Conservation (phyloP, 495 filamentous ascomycete species). For the Xylaria telfairii region DNA sequence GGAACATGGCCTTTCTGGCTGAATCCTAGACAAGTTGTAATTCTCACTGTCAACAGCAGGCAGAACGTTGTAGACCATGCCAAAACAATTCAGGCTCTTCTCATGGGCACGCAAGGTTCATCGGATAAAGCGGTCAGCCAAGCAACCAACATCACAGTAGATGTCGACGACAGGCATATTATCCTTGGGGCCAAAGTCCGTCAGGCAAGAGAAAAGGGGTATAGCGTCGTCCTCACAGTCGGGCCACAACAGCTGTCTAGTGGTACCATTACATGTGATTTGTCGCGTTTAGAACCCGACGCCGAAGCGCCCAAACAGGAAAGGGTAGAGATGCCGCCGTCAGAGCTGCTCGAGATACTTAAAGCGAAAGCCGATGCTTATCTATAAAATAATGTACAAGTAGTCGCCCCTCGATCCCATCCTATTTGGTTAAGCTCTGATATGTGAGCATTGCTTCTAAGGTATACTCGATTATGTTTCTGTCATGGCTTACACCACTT, state of each 20-base stretch:
- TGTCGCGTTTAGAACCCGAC: slow-evolving; percentile 30
- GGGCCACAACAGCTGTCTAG: slow-evolving; percentile 61
- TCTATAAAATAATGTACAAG: slow-evolving; percentile 17
- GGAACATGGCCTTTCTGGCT: slow-evolving; percentile 93
- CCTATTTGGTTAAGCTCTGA: not conserved
- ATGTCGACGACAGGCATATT: slow-evolving; percentile 70
- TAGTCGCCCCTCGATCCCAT: slow-evolving; percentile 1
- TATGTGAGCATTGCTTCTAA: not conserved
- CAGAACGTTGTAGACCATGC: slow-evolving; percentile 65
- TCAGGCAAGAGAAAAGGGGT: slow-evolving; percentile 74
- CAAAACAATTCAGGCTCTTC: slow-evolving; percentile 48
- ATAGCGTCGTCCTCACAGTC: slow-evolving; percentile 75
- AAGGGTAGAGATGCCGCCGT: slow-evolving; percentile 40
- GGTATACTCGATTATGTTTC: not conserved
- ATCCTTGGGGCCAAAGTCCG: slow-evolving; percentile 71
- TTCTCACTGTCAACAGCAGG: slow-evolving; percentile 76
- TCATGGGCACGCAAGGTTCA: slow-evolving; percentile 49
- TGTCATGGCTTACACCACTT: not conserved
- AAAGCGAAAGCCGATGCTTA: slow-evolving; percentile 42
- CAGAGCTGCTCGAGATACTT: slow-evolving; percentile 43
- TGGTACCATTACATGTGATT: slow-evolving; percentile 43
- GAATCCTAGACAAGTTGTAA: slow-evolving; percentile 78
- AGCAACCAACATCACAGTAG: slow-evolving; percentile 66
- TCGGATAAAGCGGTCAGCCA: slow-evolving; percentile 46
- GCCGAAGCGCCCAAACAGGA: slow-evolving; percentile 22